Base-by-base conservation (phyloP, 306 rosid species). In the barrel medic (Medicago truncatula) region DNA sequence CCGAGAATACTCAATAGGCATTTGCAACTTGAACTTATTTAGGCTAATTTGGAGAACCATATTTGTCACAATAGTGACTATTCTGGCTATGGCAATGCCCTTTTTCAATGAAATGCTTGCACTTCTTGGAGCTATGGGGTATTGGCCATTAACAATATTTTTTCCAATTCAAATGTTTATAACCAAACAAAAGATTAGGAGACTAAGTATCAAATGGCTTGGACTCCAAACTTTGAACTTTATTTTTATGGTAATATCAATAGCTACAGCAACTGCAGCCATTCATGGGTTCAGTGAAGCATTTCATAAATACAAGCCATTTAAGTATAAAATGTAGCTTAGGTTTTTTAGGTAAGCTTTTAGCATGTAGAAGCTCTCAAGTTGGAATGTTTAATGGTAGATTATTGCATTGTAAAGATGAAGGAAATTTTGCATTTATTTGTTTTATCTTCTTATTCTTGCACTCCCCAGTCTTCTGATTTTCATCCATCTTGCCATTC, bases 101-200 rank as follows among this genome's bases (percentile, higher is more conserved):
- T 71, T 71, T 71, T 71, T 71, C 54, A 71, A 71, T 71, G 76
- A 71, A 56, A 71, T 71, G 66, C 76, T 71, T 56, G 76, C 66
- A 0, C 76, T 71, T 71, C 76, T 71, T 71, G 76, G 76, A n/a
- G 76, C 76, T 20, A 20, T 71, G 66, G 76, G 66, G 0, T 71
- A 38, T 71, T 71, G 76, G 76, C 76, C 76, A 41, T 71, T 56
- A 71, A 11, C 52, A 15, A 71, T 71, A 39, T 71, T 56, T 71
- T 71, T 71, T 56, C 76, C 76, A 39, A 46, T 57, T 40, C 40
- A 57, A 34, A 71, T 71, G 76, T 56, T 6, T 46, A 71, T 71
- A 56, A 9, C 76, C 39, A 71, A 71, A 56, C 54, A 71, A 7
- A 71, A 71, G 53, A 56, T 71, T 12, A 71, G 0, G 40, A 71